Conservation (phyloP, 2,329 filamentous ascomycete species). For the Fusarium aywerte region DNA sequence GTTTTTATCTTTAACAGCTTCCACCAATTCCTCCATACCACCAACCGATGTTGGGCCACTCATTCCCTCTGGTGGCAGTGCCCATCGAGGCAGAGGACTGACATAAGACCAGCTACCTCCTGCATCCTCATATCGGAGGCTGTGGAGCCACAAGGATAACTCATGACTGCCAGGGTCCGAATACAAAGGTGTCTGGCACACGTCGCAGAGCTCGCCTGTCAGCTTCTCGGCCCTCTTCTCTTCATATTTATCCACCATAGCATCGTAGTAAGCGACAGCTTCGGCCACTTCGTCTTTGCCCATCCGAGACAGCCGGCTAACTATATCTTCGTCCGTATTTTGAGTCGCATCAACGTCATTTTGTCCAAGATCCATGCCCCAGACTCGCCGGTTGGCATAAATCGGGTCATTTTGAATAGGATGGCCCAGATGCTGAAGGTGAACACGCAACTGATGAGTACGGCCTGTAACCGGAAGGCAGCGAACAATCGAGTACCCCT, state of each 20-base stretch:
- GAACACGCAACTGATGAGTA: slow-evolving; percentile 94
- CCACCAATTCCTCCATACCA: slow-evolving; percentile 67
- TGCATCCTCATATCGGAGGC: slow-evolving; percentile 86
- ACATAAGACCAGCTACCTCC: slow-evolving; percentile 88
- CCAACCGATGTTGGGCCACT: slow-evolving; percentile 77
- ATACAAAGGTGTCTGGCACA: slow-evolving; percentile 90
- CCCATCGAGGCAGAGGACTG: slow-evolving; percentile 87
- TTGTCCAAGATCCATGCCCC: slow-evolving; percentile 81
- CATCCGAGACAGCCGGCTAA: slow-evolving; percentile 86
- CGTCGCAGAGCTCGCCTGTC: slow-evolving; percentile 82
- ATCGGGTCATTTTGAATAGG: slow-evolving; percentile 98
- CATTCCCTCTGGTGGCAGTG: slow-evolving; percentile 78
- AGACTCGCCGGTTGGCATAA: slow-evolving; percentile 93
- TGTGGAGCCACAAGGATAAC: slow-evolving; percentile 92
- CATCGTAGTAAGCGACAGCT: slow-evolving; percentile 91
- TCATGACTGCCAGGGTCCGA: slow-evolving; percentile 92
- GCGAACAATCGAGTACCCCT: slow-evolving; percentile 93
- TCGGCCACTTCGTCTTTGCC: slow-evolving; percentile 93
- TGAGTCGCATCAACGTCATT: slow-evolving; percentile 72
- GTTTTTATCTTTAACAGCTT: slow-evolving; percentile 61
- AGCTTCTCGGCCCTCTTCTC: slow-evolving; percentile 93
- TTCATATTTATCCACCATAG: slow-evolving; percentile 91
- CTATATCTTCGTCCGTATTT: slow-evolving; percentile 88
- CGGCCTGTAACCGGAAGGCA: slow-evolving; percentile 93
- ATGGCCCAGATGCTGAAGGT: slow-evolving; percentile 92